phyloP scores from a whole-genome alignment of 805 yeast species.

The Dipodascopsis uninucleata region DNA sequence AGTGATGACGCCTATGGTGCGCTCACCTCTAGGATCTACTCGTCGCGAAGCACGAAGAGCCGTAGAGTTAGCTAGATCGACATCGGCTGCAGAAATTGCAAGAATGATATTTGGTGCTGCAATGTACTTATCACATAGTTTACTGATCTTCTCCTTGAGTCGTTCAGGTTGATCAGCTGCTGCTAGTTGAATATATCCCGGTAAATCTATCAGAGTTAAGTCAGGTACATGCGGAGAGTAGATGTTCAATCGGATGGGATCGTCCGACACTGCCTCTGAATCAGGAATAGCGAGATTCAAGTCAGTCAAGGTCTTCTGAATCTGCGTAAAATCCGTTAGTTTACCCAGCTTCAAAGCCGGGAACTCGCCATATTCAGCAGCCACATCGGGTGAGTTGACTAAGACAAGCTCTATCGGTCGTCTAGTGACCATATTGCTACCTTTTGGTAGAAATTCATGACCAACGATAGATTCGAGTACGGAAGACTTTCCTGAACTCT shows the following conservation, averaged over 20 bases:
- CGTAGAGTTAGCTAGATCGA: conserved; percentile 92
- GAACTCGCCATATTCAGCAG: conserved; percentile 87
- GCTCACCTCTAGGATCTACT: conserved; percentile 90
- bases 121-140: conserved; percentile 77
- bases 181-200: conserved; percentile 95
- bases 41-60: conserved; percentile 85
- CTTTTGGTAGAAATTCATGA: conserved; percentile 96
- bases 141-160: conserved; percentile 72
- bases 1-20: conserved; percentile 95
- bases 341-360: conserved; percentile 82
- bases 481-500: conserved; percentile 94
- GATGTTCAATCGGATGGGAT: conserved; percentile 88
- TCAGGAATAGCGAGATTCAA: conserved; percentile 89
- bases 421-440: conserved; percentile 96
- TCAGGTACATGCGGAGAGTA: conserved; percentile 91
- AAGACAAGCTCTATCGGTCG: conserved; percentile 94
- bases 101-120: conserved; percentile 89
- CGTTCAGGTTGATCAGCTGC: conserved; percentile 93
- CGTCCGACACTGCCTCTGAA: conserved; percentile 80
- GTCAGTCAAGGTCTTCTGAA: conserved; percentile 81
- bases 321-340: conserved; percentile 81
- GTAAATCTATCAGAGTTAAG: conserved; percentile 87
- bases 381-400: conserved; percentile 75
- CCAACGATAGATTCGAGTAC: conserved; percentile 96
- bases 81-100: conserved; percentile 97